These are phyloP conservation scores for Tetrahymena elliotti DNA, from an alignment of 73 alveolate species.

Conservation along the genomic window DNA sequence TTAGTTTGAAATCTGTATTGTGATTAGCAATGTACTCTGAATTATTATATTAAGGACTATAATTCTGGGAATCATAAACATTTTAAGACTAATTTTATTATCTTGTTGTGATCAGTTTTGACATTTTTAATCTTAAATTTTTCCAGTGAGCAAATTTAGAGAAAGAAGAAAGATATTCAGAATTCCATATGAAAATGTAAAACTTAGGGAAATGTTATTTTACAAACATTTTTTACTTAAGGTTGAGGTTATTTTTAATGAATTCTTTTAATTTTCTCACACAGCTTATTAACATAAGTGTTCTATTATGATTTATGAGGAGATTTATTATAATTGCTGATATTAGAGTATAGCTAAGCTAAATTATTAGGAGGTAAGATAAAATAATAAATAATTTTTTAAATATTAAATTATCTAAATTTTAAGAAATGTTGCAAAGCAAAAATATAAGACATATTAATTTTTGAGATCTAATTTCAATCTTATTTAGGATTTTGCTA, in stretches of 20 bases:
- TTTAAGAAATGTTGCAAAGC: not conserved
- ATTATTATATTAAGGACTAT: no score
- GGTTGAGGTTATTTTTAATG: not conserved
- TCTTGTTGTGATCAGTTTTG: not conserved
- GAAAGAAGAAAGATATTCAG: not conserved
- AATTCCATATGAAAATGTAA: no score
- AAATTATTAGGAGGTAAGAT: not conserved
- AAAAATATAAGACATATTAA: not conserved
- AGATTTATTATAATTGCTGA: not conserved
- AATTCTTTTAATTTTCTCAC: not conserved
- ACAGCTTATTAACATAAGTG: not conserved
- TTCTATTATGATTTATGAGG: not conserved
- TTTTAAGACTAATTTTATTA: not conserved
- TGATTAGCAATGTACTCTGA: not conserved
- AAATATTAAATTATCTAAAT: not conserved
- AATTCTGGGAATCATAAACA: not conserved
- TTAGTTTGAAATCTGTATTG: not conserved
- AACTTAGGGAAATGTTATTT: not conserved
- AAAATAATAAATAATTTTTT: not conserved
- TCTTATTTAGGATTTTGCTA: not conserved
- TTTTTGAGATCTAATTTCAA: not conserved
- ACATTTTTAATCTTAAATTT: not conserved
- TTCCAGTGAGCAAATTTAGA: not conserved
- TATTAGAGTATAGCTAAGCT: not conserved
- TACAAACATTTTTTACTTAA: no score